Base-by-base conservation (phyloP, 2,329 filamentous ascomycete species). In the Monilinia fructigena region DNA sequence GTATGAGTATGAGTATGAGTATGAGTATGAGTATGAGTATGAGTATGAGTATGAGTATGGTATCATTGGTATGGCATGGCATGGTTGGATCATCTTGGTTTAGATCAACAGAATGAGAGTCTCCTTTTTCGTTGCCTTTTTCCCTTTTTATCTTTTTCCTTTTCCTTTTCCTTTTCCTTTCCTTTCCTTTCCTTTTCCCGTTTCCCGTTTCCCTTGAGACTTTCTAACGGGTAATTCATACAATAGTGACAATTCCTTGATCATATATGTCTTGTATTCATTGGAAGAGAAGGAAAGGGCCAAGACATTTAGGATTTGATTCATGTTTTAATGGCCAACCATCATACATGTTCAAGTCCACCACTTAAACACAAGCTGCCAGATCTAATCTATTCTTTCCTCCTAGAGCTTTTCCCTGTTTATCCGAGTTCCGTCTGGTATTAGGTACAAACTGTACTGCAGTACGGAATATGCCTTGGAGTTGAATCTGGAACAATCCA, bases 241-340 rank as follows among this genome's bases (percentile, higher is more conserved):
- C 42, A 23, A 35, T 14, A 59, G 20, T 35, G 52, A 31, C 26
- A 4, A n/a, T 20, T 35, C 42, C 42, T 60, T 40, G 42, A 48
- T 60, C 16, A 63, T 63, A 40, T 40, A 40, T 42, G 48, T 45
- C 60, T 63, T 55, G 28, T 42, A 42, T 42, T 42, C 35, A 63
- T 40, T 55, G 56, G 26, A 28, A 48, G 26, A 31, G 38, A 31
- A 55, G 55, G 20, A 23, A 31, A 63, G 40, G 12, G 61, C 61
- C 61, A 63, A 63, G 61, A 63, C 50, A 55, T 47, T 53, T 48
- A 55, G 61, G 50, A 63, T 63, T 63, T 55, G 61, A 63, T 63
- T 55, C 60, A 45, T 45, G 60, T 55, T 31, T 35, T 35, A 35
- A 35, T 58, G 35, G 31, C 16, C 60, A 31, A 55, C 35, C 60